Base-by-base conservation (phyloP, 306 rosid species). In the Glycyrrhiza uralensis region DNA sequence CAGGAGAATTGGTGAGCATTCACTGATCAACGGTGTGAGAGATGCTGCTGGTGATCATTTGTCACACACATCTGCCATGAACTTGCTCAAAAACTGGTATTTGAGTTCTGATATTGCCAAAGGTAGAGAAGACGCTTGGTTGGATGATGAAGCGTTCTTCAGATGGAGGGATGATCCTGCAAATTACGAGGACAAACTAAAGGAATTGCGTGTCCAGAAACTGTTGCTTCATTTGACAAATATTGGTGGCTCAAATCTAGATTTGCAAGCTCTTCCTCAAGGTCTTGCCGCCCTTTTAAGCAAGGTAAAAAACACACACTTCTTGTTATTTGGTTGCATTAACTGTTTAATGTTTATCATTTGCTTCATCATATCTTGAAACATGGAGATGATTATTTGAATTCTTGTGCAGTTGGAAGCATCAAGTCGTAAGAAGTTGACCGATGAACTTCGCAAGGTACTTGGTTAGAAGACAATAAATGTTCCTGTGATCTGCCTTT, bases 201-300 rank as follows among this genome's bases (percentile, higher is more conserved):
- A 94, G 82, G 92, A 89, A 68, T 69, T 94, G 81, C 89, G 95
- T 42, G 96, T 87, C 49, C 92, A 89, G 84, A 94, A 90, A 79
- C 82, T 94, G 66, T 42, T 84, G 73, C 84, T 89, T 87, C 96
- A 91, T 68, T 70, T 94, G 72, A 83, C 91, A 54, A 81, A 65
- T 63, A 89, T 94, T 64, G 92, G 96, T 18, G 85, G 81, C 71
- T 91, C 96, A 5, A 66, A 38, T 65, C 78, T 85, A 42, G 97
- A 87, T 85, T 81, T 94, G 85, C 90, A 89, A 82, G 96, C 93
- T 66, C 79, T 94, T 57, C 97, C 99, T 76, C 96, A 85, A 78
- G 99, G 97, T 75, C 90, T 94, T 75, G 88, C 97, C 47, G 85
- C 96, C 66, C 91, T 94, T 84, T 72, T 94, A 85, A 87, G 87